Evolutionary conservation across 148 eudicot genomes (phyloP).

Genomic region (Camellia sinensis): DNA sequence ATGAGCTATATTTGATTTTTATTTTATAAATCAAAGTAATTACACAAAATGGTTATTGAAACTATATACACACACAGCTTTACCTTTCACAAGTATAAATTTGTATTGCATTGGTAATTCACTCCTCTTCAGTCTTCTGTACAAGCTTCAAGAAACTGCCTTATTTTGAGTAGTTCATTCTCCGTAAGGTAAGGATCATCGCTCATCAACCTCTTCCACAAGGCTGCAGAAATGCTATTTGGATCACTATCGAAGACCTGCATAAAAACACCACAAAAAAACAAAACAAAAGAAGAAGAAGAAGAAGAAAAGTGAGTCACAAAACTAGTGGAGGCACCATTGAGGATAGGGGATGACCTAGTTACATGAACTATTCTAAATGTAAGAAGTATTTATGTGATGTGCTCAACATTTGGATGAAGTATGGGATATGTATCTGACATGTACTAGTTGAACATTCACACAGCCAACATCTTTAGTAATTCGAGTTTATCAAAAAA

Average conservation of each 20-base stretch:
- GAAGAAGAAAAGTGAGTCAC: not conserved
- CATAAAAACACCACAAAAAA: not conserved
- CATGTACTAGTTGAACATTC: too few species aligned
- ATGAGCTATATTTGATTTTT: too few species aligned
- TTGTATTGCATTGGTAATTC: not conserved
- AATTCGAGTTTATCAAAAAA: too few species aligned
- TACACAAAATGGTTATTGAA: too few species aligned
- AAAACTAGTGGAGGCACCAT: too few species aligned
- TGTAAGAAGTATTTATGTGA: too few species aligned
- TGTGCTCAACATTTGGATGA: too few species aligned
- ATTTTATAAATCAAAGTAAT: too few species aligned
- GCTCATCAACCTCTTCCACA: conserved; percentile 53
- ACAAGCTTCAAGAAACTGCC: conserved; percentile 55
- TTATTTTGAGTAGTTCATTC: conserved; percentile 46
- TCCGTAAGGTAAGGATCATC: conserved; percentile 60
- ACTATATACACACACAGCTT: not conserved
- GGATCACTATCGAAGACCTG: conserved; percentile 61
- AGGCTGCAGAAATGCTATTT: conserved; percentile 40
- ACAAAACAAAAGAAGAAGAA: not conserved
- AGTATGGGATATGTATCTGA: too few species aligned
- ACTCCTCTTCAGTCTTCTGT: conserved; percentile 28
- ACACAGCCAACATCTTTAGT: too few species aligned
- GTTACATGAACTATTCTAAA: too few species aligned
- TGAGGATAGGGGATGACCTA: too few species aligned
- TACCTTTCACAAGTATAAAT: not conserved